A percentile compares a stretch with the other conserved stretches of the same genome.
phyloP scores from a whole-genome alignment of 768 basidiomycete genomes.

The Myochromella boudieri region DNA sequence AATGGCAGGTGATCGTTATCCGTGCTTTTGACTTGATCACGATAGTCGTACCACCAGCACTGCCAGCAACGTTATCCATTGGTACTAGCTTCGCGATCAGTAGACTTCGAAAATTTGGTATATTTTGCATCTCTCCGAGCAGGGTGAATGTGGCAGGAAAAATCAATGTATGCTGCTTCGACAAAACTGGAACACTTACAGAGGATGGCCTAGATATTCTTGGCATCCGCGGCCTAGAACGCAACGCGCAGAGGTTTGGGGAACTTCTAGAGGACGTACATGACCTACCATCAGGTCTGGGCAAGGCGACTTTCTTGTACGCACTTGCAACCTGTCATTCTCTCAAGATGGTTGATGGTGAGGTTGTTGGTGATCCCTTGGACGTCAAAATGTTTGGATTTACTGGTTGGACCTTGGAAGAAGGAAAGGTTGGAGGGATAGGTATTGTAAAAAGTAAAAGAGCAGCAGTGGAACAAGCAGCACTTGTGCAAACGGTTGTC shows the following conservation, averaged over 20 bases:
- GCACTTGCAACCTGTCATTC: slow-evolving; percentile 97
- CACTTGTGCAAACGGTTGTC: slow-evolving; percentile 94
- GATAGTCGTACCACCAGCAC: slow-evolving; percentile 94
- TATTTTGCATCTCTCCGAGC: slow-evolving; percentile 96
- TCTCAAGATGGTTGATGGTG: slow-evolving; percentile 84
- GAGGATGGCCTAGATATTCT: slow-evolving; percentile 98
- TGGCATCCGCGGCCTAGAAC: slow-evolving; percentile 85
- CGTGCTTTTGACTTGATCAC: slow-evolving; percentile 95
- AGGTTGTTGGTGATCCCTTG: slow-evolving; percentile 92
- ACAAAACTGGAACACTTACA: slow-evolving; percentile 98
- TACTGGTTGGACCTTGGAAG: slow-evolving; percentile 94
- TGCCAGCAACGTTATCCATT: slow-evolving; percentile 96
- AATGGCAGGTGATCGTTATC: slow-evolving; percentile 87
- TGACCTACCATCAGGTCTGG: slow-evolving; percentile 72
- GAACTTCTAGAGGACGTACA: slow-evolving; percentile 86
- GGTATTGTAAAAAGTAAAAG: slow-evolving; percentile 69
- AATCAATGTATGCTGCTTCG: slow-evolving; percentile 96
- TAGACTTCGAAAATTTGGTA: slow-evolving; percentile 81
- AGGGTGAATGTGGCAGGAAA: slow-evolving; percentile 95
- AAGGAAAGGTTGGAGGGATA: slow-evolving; percentile 74
- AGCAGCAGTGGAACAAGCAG: slow-evolving; percentile 67
- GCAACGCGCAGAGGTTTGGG: slow-evolving; percentile 75
- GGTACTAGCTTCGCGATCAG: slow-evolving; percentile 94
- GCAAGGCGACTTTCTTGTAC: slow-evolving; percentile 85
- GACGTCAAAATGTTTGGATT: slow-evolving; percentile 99